Percentiles rank a stretch among this genome's conserved stretches.
These are phyloP conservation scores for Tulasnella sp. DNA, from an alignment of 768 basidiomycete genomes.

Conservation along the genomic window DNA sequence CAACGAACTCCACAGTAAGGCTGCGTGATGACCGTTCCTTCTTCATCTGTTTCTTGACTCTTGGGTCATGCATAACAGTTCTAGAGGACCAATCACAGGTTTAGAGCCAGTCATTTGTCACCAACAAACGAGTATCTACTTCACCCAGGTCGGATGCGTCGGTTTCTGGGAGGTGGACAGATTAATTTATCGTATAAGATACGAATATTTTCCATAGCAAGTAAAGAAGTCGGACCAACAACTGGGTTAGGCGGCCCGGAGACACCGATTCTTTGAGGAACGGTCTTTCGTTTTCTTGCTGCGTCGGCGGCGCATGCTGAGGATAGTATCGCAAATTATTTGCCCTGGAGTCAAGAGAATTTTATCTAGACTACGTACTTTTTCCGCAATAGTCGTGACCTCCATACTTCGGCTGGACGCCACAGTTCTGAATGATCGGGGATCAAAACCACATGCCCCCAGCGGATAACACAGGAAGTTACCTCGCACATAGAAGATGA, in stretches of 20 bases:
- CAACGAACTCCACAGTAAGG: background rate
- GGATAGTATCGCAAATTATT: background rate
- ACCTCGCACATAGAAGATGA: background rate
- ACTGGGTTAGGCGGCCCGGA: too few relatives aligned
- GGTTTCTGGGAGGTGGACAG: too few relatives aligned
- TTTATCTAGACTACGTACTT: background rate
- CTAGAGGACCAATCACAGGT: background rate
- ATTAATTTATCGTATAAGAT: too few relatives aligned
- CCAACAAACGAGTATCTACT: too few relatives aligned
- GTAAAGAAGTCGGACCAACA: too few relatives aligned
- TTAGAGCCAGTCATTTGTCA: too few relatives aligned
- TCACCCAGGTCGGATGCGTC: too few relatives aligned
- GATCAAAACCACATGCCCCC: background rate
- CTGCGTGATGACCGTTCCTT: background rate
- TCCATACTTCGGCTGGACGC: background rate
- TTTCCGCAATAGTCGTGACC: background rate
- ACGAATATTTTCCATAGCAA: too few relatives aligned
- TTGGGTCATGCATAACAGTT: background rate
- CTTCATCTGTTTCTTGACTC: background rate
- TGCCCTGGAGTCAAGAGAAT: background rate
- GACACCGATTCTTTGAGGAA: too few relatives aligned
- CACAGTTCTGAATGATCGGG: background rate
- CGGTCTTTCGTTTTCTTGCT: background rate
- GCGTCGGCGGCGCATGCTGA: background rate
- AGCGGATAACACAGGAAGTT: background rate